Evolutionary conservation across 768 basidiomycete genomes (phyloP).

Genomic region (Paxillus involutus): DNA sequence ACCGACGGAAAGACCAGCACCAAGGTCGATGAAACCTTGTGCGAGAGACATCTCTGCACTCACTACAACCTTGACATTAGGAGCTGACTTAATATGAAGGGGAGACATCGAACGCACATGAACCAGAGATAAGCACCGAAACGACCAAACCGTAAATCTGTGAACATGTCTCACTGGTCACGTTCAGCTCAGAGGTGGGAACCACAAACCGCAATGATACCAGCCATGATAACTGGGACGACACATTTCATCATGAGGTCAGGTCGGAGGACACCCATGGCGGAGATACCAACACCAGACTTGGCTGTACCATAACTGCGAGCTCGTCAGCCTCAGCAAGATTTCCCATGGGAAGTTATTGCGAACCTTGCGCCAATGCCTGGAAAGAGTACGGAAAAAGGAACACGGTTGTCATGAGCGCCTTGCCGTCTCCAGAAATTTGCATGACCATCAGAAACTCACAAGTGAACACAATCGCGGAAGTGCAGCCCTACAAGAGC

Average conservation of each 20-base stretch:
- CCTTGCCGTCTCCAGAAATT: background rate
- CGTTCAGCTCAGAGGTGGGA: background rate
- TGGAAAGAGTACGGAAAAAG: slow-evolving; percentile 24
- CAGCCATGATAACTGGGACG: slow-evolving; percentile 98
- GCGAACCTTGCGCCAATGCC: slow-evolving; percentile 85
- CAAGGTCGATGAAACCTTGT: slow-evolving; percentile 91
- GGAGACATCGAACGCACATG: slow-evolving; percentile 58
- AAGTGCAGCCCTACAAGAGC: slow-evolving; percentile 78
- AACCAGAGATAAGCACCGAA: slow-evolving; percentile 90
- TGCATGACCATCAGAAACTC: slow-evolving; percentile 32
- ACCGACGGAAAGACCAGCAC: slow-evolving; percentile 90
- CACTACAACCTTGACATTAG: slow-evolving; percentile 44
- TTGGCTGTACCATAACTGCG: slow-evolving; percentile 98
- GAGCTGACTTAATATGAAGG: background rate
- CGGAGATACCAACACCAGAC: slow-evolving; percentile 96
- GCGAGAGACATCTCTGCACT: slow-evolving; percentile 81
- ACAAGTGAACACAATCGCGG: slow-evolving; percentile 98
- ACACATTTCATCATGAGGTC: slow-evolving; percentile 99
- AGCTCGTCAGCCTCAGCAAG: background rate
- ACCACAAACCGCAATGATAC: slow-evolving; percentile 94
- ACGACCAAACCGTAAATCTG: slow-evolving; percentile 98
- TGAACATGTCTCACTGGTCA: background rate
- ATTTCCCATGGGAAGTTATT: background rate
- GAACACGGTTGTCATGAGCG: background rate
- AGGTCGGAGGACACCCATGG: slow-evolving; percentile 96